A percentile compares a stretch with the other conserved stretches of the same genome.
phyloP scores from a whole-genome alignment of 2,329 filamentous ascomycete species.

The Aaosphaeria pasadenensis region DNA sequence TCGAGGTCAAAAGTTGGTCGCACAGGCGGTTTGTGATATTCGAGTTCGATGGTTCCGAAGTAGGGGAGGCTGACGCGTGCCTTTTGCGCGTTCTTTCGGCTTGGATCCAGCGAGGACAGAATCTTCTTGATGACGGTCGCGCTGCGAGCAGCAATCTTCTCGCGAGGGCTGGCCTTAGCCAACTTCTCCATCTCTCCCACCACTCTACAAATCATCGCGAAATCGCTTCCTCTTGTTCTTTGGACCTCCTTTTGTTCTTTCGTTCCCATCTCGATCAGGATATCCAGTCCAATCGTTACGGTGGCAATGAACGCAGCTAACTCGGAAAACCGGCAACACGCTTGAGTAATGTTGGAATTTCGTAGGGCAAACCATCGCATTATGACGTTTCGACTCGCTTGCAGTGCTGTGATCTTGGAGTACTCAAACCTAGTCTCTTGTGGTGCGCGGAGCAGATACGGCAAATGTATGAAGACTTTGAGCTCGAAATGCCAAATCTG shows the following conservation, averaged over 20 bases:
- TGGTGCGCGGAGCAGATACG: conserved; percentile 28
- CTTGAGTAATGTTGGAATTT: conserved; percentile 32
- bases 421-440: conserved; percentile 32
- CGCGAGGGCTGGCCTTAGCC: conserved; percentile 24
- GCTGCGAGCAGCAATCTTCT: conserved; percentile 31
- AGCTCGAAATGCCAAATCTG: conserved; percentile 36
- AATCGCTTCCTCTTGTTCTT: conserved; percentile 31
- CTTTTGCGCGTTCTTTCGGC: conserved; percentile 16
- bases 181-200: conserved; percentile 36
- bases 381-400: conserved; percentile 32
- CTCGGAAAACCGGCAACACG: conserved; percentile 31
- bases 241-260: conserved; percentile 33
- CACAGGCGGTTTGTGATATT: conserved; percentile 23
- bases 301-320: conserved; percentile 34
- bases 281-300: conserved; percentile 33
- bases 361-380: conserved; percentile 37
- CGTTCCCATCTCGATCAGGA: conserved; percentile 32
- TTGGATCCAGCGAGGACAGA: conserved; percentile 28
- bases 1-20: conserved; percentile 29
- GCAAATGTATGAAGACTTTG: conserved; percentile 35
- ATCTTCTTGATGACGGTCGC: conserved; percentile 33
- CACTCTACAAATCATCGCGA: conserved; percentile 34
- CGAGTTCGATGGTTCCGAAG: conserved; percentile 32
- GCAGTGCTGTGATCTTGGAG: conserved; percentile 32
- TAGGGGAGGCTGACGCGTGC: conserved; percentile 28